Base-by-base conservation (phyloP, 257 asterid genomes). In the Nicotiana knightiana region DNA sequence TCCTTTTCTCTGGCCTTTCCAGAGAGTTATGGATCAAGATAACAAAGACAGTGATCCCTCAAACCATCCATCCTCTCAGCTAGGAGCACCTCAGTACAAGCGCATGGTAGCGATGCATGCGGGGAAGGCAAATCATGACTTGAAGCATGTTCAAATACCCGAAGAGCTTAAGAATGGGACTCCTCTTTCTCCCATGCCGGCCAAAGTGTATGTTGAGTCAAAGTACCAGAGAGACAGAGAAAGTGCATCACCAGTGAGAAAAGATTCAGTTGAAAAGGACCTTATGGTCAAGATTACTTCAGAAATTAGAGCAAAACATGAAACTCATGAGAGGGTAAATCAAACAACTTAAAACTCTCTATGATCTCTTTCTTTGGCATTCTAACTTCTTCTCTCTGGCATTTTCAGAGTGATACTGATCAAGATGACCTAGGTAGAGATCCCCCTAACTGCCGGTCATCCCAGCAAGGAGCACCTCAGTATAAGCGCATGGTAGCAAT, bases 221-320 rank as follows among this genome's bases (percentile, higher is more conserved):
- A 51, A 75, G 46, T 37, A 51, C 53, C 63, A 48, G 63, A 75
- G 12, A 75, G 63, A 15, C 79, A 51, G 62, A 75, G 63, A 15
- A 26, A 75, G 63, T 75, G 88, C 88, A 39, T 86, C 93, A 3
- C 89, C 91, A 6, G 71, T 33, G 79, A 89, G 83, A 57, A 86
- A 91, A 81, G 89, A 90, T 63, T 90, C 85, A 21, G 86, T 90
- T 5, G 96, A 91, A 21, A 96, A 94, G 18, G 96, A 93, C 76
- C 55, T 76, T 54, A 24, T 21, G 12, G 46, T 57, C 32, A 86
- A 83, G 82, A 83, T 63, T 65, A 64, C 58, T 46, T 48, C 62
- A 64, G 87, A 84, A 54, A 61, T 28, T 48, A 54, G 55, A 76
- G 79, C 67, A 53, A 85, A 11, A 79, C 61, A 62, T 9, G 82